Conservation (phyloP, 768 basidiomycete genomes). For the Pholiota molesta region DNA sequence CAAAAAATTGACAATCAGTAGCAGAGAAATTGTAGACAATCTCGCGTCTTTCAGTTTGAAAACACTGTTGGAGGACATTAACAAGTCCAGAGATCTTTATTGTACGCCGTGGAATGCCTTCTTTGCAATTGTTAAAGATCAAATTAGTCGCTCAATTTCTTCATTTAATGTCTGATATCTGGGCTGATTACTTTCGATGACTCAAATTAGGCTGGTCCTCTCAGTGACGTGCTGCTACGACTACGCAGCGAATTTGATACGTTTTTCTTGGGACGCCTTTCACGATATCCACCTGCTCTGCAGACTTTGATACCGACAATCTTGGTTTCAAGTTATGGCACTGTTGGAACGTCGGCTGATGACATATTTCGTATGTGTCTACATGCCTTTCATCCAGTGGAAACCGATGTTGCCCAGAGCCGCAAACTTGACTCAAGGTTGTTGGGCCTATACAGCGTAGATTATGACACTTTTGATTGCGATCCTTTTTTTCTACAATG, state of each 20-base stretch:
- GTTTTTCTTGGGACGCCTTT: not conserved
- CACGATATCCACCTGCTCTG: too few relatives aligned
- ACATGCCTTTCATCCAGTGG: too few relatives aligned
- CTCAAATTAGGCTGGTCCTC: not conserved
- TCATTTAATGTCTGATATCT: not conserved
- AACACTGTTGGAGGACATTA: not conserved
- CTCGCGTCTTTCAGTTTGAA: not conserved
- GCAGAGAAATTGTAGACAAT: not conserved
- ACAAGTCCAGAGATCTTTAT: not conserved
- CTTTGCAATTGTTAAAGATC: not conserved
- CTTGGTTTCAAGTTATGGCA: too few relatives aligned
- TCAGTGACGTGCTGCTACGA: not conserved
- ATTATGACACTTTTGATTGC: too few relatives aligned
- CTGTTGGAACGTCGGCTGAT: too few relatives aligned
- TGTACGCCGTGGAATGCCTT: not conserved
- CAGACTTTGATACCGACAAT: too few relatives aligned
- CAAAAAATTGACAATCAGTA: not conserved
- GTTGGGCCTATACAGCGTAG: too few relatives aligned
- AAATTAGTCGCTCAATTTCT: not conserved
- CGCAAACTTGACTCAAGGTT: too few relatives aligned
- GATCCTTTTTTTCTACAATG: too few relatives aligned
- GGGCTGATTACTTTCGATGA: not conserved
- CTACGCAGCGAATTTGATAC: not conserved
- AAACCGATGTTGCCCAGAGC: too few relatives aligned
- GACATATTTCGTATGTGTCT: too few relatives aligned